phyloP scores from a whole-genome alignment of 2,329 filamentous ascomycete genomes.

The Seiridium unicorne region DNA sequence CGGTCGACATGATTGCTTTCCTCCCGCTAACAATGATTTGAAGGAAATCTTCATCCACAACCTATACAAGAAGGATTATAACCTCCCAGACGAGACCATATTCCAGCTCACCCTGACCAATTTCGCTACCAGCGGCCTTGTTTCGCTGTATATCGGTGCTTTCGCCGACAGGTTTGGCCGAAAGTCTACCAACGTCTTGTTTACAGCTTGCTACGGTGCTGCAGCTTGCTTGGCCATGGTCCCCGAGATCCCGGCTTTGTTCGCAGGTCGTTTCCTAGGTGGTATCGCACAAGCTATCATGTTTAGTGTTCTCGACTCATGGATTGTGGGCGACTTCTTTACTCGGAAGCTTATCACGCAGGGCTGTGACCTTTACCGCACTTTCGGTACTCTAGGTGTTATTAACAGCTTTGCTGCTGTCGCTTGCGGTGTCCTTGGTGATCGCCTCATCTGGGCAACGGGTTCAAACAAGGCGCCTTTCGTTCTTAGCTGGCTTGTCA shows the following conservation, averaged over 20 bases:
- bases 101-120: slow-evolving; percentile 42
- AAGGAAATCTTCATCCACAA: slow-evolving; percentile 16
- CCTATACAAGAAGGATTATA: slow-evolving; percentile 25
- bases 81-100: slow-evolving; percentile 16
- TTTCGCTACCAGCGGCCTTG: slow-evolving; percentile 47
- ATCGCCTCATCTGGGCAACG: slow-evolving; percentile 45
- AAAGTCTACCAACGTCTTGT: slow-evolving; percentile 48
- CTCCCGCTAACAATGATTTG: not conserved
- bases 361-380: slow-evolving; percentile 29
- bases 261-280: slow-evolving; percentile 52
- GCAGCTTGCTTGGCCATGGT: slow-evolving; percentile 52
- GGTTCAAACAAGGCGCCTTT: slow-evolving; percentile 53
- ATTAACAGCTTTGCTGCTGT: slow-evolving; percentile 57
- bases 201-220: slow-evolving; percentile 49
- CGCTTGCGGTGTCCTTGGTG: slow-evolving; percentile 48
- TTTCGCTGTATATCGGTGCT: slow-evolving; percentile 37
- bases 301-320: slow-evolving; percentile 58
- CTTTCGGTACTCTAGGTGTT: slow-evolving; percentile 52
- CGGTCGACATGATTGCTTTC: not conserved
- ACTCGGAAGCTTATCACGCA: slow-evolving; percentile 40
- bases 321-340: slow-evolving; percentile 58
- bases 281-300: slow-evolving; percentile 56
- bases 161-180: slow-evolving; percentile 46
- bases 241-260: slow-evolving; percentile 40
- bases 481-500: slow-evolving; percentile 39